These are phyloP conservation scores for Nannochloropsis salina DNA, from an alignment of 108 stramenopile species.

Conservation along the genomic window DNA sequence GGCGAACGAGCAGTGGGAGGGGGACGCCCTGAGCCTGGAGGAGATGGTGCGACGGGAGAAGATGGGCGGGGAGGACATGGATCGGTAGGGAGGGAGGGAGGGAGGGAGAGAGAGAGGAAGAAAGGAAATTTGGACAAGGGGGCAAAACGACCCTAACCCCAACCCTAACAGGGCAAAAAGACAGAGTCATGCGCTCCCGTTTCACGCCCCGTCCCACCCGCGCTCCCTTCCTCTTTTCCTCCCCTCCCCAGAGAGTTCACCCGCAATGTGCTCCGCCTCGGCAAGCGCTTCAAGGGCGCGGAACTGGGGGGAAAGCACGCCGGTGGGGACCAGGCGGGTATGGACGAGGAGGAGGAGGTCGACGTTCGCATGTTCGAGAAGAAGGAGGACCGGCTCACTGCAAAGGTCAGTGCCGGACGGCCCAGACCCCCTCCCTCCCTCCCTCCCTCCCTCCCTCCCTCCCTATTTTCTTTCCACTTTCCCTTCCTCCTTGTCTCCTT, in stretches of 20 bases:
- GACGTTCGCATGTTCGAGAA: conserved; percentile 45
- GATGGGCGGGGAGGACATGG: conserved; percentile 32
- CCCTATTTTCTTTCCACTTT: too few species aligned
- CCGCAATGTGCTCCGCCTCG: conserved; percentile 33
- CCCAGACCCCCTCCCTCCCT: too few species aligned
- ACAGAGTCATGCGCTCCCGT: too few species aligned
- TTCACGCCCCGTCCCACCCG: too few species aligned
- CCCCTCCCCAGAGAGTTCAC: neutral
- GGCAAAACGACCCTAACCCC: neutral
- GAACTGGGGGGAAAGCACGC: conserved; percentile 40
- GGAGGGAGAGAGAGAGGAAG: neutral
- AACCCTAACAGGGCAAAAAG: neutral
- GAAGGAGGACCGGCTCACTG: conserved; percentile 37
- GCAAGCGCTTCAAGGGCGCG: conserved; percentile 34
- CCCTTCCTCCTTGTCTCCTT: too few species aligned
- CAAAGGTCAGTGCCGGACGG: conserved; percentile 25
- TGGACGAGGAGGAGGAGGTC: conserved; percentile 45
- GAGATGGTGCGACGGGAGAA: too few species aligned
- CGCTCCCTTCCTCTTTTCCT: too few species aligned
- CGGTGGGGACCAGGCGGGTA: conserved; percentile 33
- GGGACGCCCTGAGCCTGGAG: too few species aligned
- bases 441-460: too few species aligned
- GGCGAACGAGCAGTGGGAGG: too few species aligned
- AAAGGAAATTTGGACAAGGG: neutral
- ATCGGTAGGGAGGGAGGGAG: conserved; percentile 20